Base-by-base conservation (phyloP, 768 basidiomycete species). In the Termitomyces sp. region DNA sequence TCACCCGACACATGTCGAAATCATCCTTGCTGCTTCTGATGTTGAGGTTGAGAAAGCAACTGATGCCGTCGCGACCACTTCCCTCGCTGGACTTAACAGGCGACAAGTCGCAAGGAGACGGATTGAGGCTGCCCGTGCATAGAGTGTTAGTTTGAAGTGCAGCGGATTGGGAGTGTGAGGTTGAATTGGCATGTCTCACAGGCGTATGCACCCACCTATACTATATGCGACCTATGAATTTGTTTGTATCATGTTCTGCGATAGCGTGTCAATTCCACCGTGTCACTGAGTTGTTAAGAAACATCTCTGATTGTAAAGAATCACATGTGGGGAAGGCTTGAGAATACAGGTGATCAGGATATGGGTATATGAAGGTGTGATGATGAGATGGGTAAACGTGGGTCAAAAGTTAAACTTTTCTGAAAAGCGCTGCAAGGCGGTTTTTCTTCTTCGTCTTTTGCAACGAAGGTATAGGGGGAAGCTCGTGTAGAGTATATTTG, bases 1-100 rank as follows among this genome's bases (percentile, higher is more conserved):
- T 40, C 92, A 94, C 76, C 97, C 97, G 39, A 89, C 88, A 73
- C 97, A 98, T 68, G 88, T 98, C 61, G 96, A 98, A 72, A 85
- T 94, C 70, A 93, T 98, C 70, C 86, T 98, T 59, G 76, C 85
- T 46, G 87, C 87, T 52, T 75, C 83, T 36, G 86, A 88, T 38
- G 83, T 80, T 59, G 87, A 92, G 71, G 94, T 98, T 48, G 91
- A 96, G 78, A 91, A 94, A 72, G 86, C 86, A 70, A 94, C 91
- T 65, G 93, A 94, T 76, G 88, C 89, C 72, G 74, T 81, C 53
- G 74, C 76, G 42, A 66, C 70, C 16, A 64, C 75, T 32, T 73
- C 81, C 25, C 73, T 91, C 49, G 65, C 77, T 41, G 88, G 88
- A 52, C 75, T 94, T 61, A 92, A 93, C 82, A 80, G 91, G 72